Base-by-base conservation (phyloP, 225 moss, liverwort and hornwort genomes). In the Marchantia paleacea region DNA sequence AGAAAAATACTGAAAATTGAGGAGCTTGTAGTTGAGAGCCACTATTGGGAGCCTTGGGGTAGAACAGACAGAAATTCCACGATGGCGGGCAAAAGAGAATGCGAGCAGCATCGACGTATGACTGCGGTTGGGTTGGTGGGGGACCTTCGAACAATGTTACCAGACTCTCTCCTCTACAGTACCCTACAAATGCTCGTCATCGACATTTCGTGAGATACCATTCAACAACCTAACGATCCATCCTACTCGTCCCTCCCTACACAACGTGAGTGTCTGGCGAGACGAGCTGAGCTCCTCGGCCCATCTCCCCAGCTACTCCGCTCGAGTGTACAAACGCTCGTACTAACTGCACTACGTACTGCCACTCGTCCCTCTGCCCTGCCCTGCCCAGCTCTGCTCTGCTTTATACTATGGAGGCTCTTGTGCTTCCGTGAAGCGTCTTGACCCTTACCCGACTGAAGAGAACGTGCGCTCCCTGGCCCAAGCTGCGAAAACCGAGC, bases 161-260 rank as follows among this genome's bases (percentile, higher is more conserved):
- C 55, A 55, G 55, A 4, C 55, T 55, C 55, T 55, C 55, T 55
- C 18, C 12, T 2, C 19, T 66, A 66, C 65, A 19, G 65, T 66
- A 66, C 65, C 65, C n/a, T 66, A 66, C 65, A 66, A 66, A 66
- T 66, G 65, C 28, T 24, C 65, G 65, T 66, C 65, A 66, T 66
- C 65, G 7, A 66, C 65, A 66, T 66, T 66, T 66, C 65, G 28
- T n/a, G 24, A 10, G 28, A 10, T 28, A 11, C n/a, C n/a, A 66
- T 28, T n/a, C 28, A 66, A 66, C 28, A 19, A 24, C 28, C 28
- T 19, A 7, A n/a, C 7, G 28, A 66, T 24, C 65, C 65, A 66
- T 66, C 19, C 19, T n/a, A n/a, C 65, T 2, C n/a, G n/a, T n/a
- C n/a, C n/a, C n/a, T n/a, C n/a, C n/a, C n/a, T 0, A 61, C 60